phyloP scores from a whole-genome alignment of 2,329 filamentous ascomycete genomes.

The Aspergillus puulaauensis region DNA sequence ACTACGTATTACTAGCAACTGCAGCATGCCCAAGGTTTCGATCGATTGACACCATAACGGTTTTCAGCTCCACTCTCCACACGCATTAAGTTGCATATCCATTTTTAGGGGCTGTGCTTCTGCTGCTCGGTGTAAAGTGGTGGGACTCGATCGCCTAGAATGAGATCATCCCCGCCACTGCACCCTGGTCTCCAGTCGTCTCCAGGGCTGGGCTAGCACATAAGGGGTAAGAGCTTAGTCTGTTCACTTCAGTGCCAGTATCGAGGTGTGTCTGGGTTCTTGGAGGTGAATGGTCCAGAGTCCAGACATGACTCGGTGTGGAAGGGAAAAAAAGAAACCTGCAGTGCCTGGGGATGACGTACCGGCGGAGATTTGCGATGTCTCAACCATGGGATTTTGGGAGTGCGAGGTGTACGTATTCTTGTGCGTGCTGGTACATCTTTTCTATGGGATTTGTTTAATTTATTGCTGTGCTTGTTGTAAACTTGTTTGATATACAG shows the following conservation, averaged over 20 bases:
- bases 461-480: not conserved
- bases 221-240: not conserved
- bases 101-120: not conserved
- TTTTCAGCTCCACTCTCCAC: not conserved
- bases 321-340: not conserved
- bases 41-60: not conserved
- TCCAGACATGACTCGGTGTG: not conserved
- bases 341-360: not conserved
- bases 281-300: not conserved
- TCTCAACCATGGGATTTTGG: not conserved
- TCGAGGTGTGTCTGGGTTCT: not conserved
- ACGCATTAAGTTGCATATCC: too few relatives aligned
- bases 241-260: not conserved
- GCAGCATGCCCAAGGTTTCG: not conserved
- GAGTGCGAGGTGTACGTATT: not conserved
- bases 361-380: not conserved
- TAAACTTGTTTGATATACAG: too few relatives aligned
- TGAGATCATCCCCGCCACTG: conserved; percentile 10
- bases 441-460: not conserved
- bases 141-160: conserved; percentile 2
- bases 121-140: not conserved
- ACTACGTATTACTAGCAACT: not conserved
- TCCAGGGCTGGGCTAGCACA: not conserved
- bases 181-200: not conserved
- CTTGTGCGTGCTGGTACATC: not conserved